Evolutionary conservation across 305 asterid species (phyloP), one percentile per base, ranked within the genome.

Genomic region (Stenogyne calaminthoides): DNA sequence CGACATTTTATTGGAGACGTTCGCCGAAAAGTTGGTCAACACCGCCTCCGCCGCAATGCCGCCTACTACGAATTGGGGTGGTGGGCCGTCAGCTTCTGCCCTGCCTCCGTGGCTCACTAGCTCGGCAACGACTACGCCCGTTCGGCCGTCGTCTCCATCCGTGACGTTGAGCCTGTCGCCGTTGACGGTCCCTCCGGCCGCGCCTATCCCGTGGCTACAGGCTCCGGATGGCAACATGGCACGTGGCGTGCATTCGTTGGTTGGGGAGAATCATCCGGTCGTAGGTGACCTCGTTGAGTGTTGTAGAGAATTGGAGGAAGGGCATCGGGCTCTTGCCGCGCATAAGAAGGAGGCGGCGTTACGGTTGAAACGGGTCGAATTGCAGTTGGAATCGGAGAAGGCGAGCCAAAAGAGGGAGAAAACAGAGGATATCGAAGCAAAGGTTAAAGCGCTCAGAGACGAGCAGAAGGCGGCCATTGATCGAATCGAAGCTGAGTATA

Each of bases 341-440:
- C 98, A 93, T 27, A 81, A 88, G 66, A 93, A 93, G 47, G 98
- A 93, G 78, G 90, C 97, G 3, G 88, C 88, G 0, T 93, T 96
- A 97, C 84, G 98, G 65, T 49, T 93, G 80, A 93, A 84, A 73
- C 64, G 97, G 73, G 93, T 89, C 0, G 97, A 94, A 42, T 62
- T 91, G 75, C 97, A 89, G 63, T 69, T 89, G 73, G 98, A 94
- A 64, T 88, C 97, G 0, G 98, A 94, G 84, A 94, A 94, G 77
- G 91, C 97, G 0, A 60, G 83, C 58, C 74, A 87, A 64, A 89
- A 81, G 77, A 84, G 88, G 81, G 96, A 89, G 89, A 91, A 87
- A 57, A 83, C 81, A 84, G 95, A 88, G 47, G 98, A 89, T 22
- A 85, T 85, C 3, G 98, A 94, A 42, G 89, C 93, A 3, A 94